Base-by-base conservation (phyloP, 139 green algal genomes). In the Coelastrella sp. region DNA sequence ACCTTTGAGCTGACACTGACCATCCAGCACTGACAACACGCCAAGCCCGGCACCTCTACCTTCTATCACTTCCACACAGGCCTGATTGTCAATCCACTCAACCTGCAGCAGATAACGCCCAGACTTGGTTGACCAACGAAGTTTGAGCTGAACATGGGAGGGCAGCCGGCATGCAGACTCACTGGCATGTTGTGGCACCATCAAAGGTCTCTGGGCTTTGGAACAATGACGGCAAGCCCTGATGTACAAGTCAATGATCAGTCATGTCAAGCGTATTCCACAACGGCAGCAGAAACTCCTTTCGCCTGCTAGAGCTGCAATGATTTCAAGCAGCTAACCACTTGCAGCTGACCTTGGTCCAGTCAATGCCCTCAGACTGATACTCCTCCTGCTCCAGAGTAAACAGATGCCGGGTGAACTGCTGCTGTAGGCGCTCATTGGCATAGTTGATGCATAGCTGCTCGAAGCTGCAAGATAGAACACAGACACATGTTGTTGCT, bases 361-460 rank as follows among this genome's bases (percentile, higher is more conserved):
- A 99, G 88, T 98, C 92, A 81, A 99, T 98, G 86, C 93, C 95
- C 91, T 99, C 97, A 7, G 82, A 77, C 86, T 95, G 90, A 87
- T 99, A 99, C 91, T 99, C 96, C 88, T 98, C 83, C 88, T 98
- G 95, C 92, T 98, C 96, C 89, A 96, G 83, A 79, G 94, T 95
- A 87, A 98, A 98, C 63, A 98, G 89, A 83, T 98, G 95, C 32
- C 92, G 91, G 85, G 98, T 99, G 92, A 99, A 99, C 89, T 98
- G 95, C 94, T 99, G 96, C 94, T 99, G 96, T 86, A 99, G 92
- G 21, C 96, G 94, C 91, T 99, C 96, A 85, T 99, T 99, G 69
- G 96, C 96, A 67, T 98, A 95, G 90, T 99, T 99, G 92, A 99
- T 99, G 92, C 96, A 99, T 79, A 99, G 96, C 93, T 99, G 96